Evolutionary conservation across 1,284 basidiomycete species (phyloP), one percentile per base, ranked within the genome.

Genomic region (Lentinus polychrous): DNA sequence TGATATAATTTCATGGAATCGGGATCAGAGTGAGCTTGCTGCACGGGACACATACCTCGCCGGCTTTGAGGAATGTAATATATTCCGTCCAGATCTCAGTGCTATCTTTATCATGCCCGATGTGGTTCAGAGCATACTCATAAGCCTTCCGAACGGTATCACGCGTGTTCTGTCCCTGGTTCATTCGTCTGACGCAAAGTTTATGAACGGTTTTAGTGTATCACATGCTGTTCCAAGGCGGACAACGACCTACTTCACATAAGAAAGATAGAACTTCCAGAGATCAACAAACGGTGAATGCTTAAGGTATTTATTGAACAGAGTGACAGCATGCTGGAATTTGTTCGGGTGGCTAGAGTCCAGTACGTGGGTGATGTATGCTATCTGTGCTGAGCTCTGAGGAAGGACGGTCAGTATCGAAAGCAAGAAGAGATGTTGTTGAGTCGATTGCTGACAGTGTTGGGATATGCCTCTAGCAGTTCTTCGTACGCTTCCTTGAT

Each of bases 111-210:
- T 93, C 81, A 69, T 92, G 85, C 12, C 94, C 94, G 43, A 97
- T 84, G 59, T 93, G 89, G 52, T 82, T 84, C 47, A 98, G 73
- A 0, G 93, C 94, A 61, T 93, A 97, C 60, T 99, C 94, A 66
- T 94, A 99, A 5, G 94, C 91, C 56, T 91, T 86, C 36, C 84
- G 82, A 49, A 99, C 83, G 12, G 79, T 80, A 42, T 88, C 79
- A 59, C 87, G 74, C 55, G 83, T 78, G 51, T 73, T 68, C 18
- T 77, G 73, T 35, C 77, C 78, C 7, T 66, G 63, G 40, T 79
- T 76, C 42, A 69, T 60, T 48, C 67, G 60, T 55, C 68, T 69
- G 52, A 48, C 34, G 33, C 36, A 24, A 39, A 45, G 24, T 45
- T 40, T 43, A 17, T 37, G 48, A 35, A 23, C 43, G 23, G 45